Conservation (phyloP, 352 stramenopile genomes). For the Achlya hypogyna region DNA sequence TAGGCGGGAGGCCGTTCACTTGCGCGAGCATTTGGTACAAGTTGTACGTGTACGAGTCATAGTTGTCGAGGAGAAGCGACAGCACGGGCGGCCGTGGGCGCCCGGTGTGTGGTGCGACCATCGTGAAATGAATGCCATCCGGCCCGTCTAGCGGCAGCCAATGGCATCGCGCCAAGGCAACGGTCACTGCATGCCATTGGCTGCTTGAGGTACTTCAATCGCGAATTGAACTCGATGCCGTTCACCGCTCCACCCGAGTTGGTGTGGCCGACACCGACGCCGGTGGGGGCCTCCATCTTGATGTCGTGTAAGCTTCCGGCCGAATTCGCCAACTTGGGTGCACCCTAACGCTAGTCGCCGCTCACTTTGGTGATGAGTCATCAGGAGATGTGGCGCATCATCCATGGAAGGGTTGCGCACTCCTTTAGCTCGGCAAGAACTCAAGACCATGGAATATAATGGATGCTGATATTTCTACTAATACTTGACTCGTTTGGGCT, state of each 20-base stretch:
- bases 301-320: too few species aligned
- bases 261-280: too few species aligned
- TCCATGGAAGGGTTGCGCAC: too few species aligned
- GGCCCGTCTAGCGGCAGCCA: not conserved
- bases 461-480: not conserved
- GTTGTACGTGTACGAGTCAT: constrained; percentile 98
- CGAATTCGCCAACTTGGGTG: too few species aligned
- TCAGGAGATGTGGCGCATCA: too few species aligned
- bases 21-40: constrained; percentile 91
- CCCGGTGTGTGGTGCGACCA: not conserved
- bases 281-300: too few species aligned
- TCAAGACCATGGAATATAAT: too few species aligned
- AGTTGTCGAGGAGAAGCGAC: constrained; percentile 95
- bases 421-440: too few species aligned
- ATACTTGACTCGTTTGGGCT: constrained; percentile 6
- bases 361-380: not conserved
- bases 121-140: not conserved
- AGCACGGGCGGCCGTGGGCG: constrained; percentile 26
- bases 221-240: not conserved
- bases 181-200: not conserved
- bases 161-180: not conserved
- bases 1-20: constrained; percentile 77
- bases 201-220: not conserved
- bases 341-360: too few species aligned
- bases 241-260: not conserved